Percentiles rank a stretch among this genome's conserved stretches.
Evolutionary conservation across 371 early-diverging fungal species (phyloP).

Genomic region (Rhizomucor miehei): DNA sequence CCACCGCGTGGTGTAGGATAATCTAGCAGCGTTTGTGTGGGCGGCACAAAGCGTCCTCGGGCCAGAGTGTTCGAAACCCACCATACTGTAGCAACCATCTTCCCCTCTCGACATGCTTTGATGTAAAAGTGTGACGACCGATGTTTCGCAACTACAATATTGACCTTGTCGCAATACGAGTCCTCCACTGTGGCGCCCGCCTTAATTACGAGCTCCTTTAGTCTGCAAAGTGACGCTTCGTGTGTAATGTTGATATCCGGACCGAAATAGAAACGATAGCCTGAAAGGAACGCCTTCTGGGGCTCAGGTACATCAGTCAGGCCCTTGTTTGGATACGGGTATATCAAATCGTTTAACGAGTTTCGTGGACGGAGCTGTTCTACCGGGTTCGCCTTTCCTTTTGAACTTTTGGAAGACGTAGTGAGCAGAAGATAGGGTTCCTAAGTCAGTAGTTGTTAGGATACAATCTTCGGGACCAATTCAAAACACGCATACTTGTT

Average conservation of each 20-base stretch:
- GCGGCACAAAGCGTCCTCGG: constrained; percentile 32
- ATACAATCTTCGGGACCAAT: background rate
- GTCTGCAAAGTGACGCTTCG: constrained; percentile 13
- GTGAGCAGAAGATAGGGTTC: constrained; percentile 48
- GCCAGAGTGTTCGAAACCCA: constrained; percentile 54
- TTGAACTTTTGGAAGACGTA: constrained; percentile 22
- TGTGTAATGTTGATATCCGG: constrained; percentile 14
- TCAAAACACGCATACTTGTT: constrained; percentile 29
- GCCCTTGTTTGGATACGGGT: constrained; percentile 5
- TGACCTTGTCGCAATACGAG: constrained; percentile 36
- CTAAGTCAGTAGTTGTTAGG: background rate
- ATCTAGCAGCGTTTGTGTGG: constrained; percentile 46
- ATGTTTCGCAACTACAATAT: constrained; percentile 57
- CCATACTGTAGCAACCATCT: constrained; percentile 60
- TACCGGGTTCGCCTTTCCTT: background rate
- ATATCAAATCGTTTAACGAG: constrained; percentile 8
- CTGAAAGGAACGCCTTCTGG: constrained; percentile 9
- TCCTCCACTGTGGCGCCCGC: constrained; percentile 53
- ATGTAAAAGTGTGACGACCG: constrained; percentile 51
- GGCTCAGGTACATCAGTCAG: constrained; percentile 3
- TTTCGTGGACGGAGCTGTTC: background rate
- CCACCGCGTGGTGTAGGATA: constrained; percentile 54
- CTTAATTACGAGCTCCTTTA: constrained; percentile 38
- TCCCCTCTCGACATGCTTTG: constrained; percentile 60
- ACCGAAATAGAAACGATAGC: constrained; percentile 28